Conservation (phyloP, 1,139 yeast genomes). For the Blastobotrys ciferrii region DNA sequence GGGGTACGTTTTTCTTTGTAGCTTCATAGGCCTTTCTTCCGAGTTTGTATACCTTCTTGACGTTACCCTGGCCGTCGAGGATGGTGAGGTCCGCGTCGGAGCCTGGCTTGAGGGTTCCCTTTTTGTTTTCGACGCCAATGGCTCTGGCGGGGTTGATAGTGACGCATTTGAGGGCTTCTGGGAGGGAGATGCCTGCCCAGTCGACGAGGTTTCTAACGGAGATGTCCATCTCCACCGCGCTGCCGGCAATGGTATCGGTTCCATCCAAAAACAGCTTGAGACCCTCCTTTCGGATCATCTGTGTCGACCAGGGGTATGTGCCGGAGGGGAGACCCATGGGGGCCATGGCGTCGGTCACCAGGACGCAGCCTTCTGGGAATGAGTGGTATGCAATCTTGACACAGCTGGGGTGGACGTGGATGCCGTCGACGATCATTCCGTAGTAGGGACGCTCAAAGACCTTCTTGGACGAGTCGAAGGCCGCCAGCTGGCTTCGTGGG, state of each 20-base stretch:
- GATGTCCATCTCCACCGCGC: conserved; percentile 56
- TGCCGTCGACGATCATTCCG: conserved; percentile 62
- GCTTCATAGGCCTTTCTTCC: conserved; percentile 41
- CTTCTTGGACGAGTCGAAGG: conserved; percentile 9
- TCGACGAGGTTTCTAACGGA: conserved; percentile 53
- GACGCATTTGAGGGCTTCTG: conserved; percentile 55
- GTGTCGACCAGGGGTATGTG: conserved; percentile 40
- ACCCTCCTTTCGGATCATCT: conserved; percentile 50
- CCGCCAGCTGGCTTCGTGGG: conserved; percentile 16
- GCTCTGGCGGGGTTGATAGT: conserved; percentile 58
- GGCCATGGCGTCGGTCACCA: conserved; percentile 63
- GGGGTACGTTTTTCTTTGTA: conserved; percentile 11
- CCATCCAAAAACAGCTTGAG: conserved; percentile 50
- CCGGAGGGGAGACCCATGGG: conserved; percentile 48
- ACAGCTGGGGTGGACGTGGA: conserved; percentile 61
- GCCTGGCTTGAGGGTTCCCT: conserved; percentile 54
- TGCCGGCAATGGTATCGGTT: conserved; percentile 62
- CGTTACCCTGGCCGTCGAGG: conserved; percentile 46
- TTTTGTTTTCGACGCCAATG: conserved; percentile 44
- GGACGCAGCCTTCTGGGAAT: conserved; percentile 53
- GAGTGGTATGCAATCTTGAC: conserved; percentile 54
- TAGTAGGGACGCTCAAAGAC: conserved; percentile 44
- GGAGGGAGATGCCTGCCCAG: conserved; percentile 53
- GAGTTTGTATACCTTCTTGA: conserved; percentile 52
- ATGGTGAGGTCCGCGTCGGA: conserved; percentile 62